Evolutionary conservation across 2,329 filamentous ascomycete genomes (phyloP), one percentile per base, ranked within the genome.

Genomic region (Akanthomyces uredinophilus): DNA sequence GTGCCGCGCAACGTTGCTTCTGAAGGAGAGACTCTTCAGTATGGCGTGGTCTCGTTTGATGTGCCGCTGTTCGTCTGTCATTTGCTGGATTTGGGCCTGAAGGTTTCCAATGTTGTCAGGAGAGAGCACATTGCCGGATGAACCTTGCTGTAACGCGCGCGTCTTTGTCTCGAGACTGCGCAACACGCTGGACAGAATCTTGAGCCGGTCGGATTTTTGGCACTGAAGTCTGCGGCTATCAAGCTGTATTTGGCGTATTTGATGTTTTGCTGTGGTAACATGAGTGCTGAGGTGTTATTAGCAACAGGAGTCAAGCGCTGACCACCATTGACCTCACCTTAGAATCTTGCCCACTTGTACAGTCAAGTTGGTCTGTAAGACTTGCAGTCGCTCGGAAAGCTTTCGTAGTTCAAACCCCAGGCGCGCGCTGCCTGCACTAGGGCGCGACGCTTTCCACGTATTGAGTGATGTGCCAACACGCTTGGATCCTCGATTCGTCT

Each of bases 191-290:
- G 59, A 44, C 3, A 55, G 5, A 5, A n/a, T 47, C 5, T 18
- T 61, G 6, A 54, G 29, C 16, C 50, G 52, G 10, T 47, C 16
- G n/a, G 59, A 55, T 29, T 55, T 54, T 24, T 10, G 41, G 16
- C 59, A 61, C 29, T 55, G 41, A 8, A 54, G 16, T 16, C 51
- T 61, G 24, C 51, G 50, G 11, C 32, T 54, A 2, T 61, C 59
- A 8, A 61, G 16, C 14, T 61, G 59, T 11, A 61, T n/a, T 20
- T 55, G 59, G 16, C 59, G 59, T 2, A 54, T 8, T 14, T 47
- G 50, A 2, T 47, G 41, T 29, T 47, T 54, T 5, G 29, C 44
- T 10, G 8, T 24, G 11, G 43, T 2, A 13, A 54, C 5, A 20
- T 47, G 20, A 18, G n/a, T 20, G 10, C 59, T 61, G 4, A 13